A percentile compares a stretch with the other conserved stretches of the same genome.
Conservation (phyloP, 2,329 filamentous ascomycete species). For the Phialophora macrospora region DNA sequence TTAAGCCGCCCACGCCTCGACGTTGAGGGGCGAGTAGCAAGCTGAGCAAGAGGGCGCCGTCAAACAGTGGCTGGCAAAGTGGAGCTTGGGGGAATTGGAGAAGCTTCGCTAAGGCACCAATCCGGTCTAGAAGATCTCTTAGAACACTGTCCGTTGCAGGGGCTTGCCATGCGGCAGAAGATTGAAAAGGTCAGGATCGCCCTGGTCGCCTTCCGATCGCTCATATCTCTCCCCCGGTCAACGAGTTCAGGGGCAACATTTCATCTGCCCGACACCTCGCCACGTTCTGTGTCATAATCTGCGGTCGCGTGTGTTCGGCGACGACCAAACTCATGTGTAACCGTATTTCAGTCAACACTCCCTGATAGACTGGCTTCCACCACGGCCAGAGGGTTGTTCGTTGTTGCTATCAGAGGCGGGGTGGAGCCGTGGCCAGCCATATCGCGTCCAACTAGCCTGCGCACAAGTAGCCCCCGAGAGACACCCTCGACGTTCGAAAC, state of each 20-base stretch:
- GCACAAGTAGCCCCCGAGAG: neutral
- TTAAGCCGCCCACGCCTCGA: neutral
- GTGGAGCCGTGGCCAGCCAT: neutral
- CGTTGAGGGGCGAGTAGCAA: neutral
- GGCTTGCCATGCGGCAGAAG: constrained; percentile 12
- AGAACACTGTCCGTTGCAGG: constrained; percentile 10
- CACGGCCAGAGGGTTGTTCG: neutral
- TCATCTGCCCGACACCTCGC: neutral
- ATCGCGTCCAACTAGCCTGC: neutral
- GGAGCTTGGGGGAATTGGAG: constrained; percentile 19
- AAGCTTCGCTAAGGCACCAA: constrained; percentile 16
- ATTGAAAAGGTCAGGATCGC: constrained; percentile 15
- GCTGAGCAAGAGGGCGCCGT: neutral
- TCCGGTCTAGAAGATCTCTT: constrained; percentile 17
- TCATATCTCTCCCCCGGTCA: neutral
- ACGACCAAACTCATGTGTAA: neutral
- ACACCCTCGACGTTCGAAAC: neutral
- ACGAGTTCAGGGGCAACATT: constrained; percentile 3
- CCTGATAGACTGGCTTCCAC: neutral
- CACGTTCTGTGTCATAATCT: constrained; percentile 4
- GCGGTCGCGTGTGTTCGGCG: neutral
- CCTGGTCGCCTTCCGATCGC: neutral
- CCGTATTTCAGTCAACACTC: neutral
- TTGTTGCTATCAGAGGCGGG: neutral
- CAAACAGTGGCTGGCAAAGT: constrained; percentile 6